phyloP scores from a whole-genome alignment of 371 early-diverging fungal genomes.

The Mortierella sp. region DNA sequence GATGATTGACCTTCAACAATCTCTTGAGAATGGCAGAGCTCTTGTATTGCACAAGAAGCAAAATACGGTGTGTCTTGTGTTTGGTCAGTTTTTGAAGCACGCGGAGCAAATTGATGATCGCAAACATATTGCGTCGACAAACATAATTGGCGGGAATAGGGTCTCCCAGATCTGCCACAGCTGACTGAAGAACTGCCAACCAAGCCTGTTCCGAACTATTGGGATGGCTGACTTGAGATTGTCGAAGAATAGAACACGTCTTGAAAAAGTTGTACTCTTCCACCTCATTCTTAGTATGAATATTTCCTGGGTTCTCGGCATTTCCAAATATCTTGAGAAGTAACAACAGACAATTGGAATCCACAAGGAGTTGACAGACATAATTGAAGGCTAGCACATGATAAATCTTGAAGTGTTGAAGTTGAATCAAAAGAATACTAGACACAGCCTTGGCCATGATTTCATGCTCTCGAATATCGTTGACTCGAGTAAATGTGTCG shows the following conservation, averaged over 20 bases:
- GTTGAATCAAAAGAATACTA: constrained; percentile 70
- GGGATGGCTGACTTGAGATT: constrained; percentile 5
- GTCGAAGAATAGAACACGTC: constrained; percentile 27
- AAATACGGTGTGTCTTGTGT: constrained; percentile 77
- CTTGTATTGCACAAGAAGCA: constrained; percentile 86
- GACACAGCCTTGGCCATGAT: constrained; percentile 81
- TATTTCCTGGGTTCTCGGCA: constrained; percentile 69
- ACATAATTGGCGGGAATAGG: constrained; percentile 44
- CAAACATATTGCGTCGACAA: constrained; percentile 75
- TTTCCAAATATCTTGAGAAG: constrained; percentile 85
- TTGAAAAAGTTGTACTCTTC: constrained; percentile 60
- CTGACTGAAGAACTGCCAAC: constrained; percentile 14
- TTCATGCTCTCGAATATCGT: constrained; percentile 61
- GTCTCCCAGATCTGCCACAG: constrained; percentile 33
- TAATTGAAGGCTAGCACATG: constrained; percentile 84
- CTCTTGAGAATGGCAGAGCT: constrained; percentile 83
- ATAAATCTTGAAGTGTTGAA: constrained; percentile 77
- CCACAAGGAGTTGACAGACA: constrained; percentile 79
- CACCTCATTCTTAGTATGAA: constrained; percentile 68
- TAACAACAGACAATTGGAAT: constrained; percentile 83
- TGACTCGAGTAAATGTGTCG: constrained; percentile 40
- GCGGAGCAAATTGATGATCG: constrained; percentile 78
- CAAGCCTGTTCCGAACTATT: constrained; percentile 24
- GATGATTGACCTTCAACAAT: constrained; percentile 76
- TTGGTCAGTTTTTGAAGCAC: constrained; percentile 87